Percentiles rank a stretch among this genome's conserved stretches.
These are phyloP conservation scores for Pseudisothecium myosuroides DNA, from an alignment of 225 moss, liverwort and hornwort genomes.

Conservation along the genomic window DNA sequence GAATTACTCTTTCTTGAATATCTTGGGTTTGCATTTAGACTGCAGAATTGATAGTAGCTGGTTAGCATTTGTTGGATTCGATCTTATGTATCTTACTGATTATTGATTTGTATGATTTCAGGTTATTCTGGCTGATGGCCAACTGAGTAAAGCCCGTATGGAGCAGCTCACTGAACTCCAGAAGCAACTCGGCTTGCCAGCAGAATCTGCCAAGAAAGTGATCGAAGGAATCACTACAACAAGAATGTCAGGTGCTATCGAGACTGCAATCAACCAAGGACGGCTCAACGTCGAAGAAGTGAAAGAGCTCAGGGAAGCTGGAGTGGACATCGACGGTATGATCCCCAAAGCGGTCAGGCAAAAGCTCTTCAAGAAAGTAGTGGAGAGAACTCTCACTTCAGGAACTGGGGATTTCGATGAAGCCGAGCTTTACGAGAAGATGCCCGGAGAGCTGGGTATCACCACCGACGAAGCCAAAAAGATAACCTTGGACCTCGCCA, in stretches of 20 bases:
- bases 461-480: conserved; percentile 49
- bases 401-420: conserved; percentile 92
- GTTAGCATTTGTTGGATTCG: neutral
- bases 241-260: conserved; percentile 93
- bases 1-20: neutral
- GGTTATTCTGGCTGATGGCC: conserved; percentile 95
- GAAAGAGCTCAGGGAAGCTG: conserved; percentile 80
- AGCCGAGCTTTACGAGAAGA: conserved; percentile 66
- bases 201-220: conserved; percentile 84
- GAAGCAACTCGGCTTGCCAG: conserved; percentile 88
- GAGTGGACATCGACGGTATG: conserved; percentile 89
- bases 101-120: neutral
- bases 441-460: conserved; percentile 82
- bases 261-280: conserved; percentile 97
- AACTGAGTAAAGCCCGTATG: conserved; percentile 82
- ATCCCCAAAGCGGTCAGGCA: conserved; percentile 73
- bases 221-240: conserved; percentile 85
- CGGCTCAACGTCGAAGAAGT: conserved; percentile 84
- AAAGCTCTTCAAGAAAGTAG: conserved; percentile 91
- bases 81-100: neutral
- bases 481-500: conserved; percentile 66
- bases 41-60: neutral
- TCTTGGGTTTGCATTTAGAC: neutral
- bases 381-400: conserved; percentile 71
- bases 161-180: conserved; percentile 92